phyloP scores from a whole-genome alignment of 1,139 yeast genomes.

The Geotrichum europaeum region DNA sequence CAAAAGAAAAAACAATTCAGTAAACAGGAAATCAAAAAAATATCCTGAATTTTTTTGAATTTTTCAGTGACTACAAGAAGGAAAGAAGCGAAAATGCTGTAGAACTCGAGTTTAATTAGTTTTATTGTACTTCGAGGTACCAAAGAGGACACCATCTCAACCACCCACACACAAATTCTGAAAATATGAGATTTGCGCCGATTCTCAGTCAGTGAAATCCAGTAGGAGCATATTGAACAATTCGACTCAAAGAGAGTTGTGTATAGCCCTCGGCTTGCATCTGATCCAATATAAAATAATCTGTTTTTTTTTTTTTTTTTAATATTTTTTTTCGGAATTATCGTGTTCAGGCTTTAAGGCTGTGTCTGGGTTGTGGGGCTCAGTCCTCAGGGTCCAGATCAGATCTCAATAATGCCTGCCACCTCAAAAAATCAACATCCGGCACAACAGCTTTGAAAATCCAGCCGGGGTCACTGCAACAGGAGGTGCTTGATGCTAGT shows the following conservation, averaged over 20 bases:
- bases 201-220: no score
- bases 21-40: neutral
- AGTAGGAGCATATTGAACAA: no score
- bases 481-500: neutral
- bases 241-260: no score
- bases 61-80: neutral
- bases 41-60: no score
- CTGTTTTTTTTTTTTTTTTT: no score
- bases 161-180: neutral
- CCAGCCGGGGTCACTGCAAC: slow-evolving; percentile 64
- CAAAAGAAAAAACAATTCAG: neutral
- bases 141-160: neutral
- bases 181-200: neutral
- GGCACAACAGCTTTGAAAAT: slow-evolving; percentile 50
- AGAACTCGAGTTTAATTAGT: neutral
- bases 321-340: no score
- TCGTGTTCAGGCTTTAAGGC: neutral
- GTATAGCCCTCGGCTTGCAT: no score
- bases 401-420: neutral
- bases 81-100: neutral
- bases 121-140: neutral
- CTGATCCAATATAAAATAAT: no score
- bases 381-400: neutral
- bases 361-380: neutral
- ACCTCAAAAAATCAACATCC: neutral